Evolutionary conservation across 202 grass and related monocot species (phyloP), one percentile per base, ranked within the genome.

Genomic region (Alloteropsis angusta): DNA sequence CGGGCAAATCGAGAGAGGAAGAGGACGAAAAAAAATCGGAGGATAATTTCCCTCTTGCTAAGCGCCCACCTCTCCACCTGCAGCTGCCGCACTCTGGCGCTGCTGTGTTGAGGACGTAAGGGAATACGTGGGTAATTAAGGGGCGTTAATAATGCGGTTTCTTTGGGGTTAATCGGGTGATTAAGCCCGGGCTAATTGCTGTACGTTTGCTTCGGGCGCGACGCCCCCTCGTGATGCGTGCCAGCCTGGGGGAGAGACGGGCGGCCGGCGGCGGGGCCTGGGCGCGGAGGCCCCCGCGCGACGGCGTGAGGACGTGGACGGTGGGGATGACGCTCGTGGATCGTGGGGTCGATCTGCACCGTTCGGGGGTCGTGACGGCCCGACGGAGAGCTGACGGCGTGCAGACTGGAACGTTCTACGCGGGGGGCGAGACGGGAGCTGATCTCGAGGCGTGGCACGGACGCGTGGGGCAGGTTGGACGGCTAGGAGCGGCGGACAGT

Each of bases 151-250:
- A 34, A 22, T 46, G 16, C n/a, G 10, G 25, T 17, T 36, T 25
- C 1, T 23, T 30, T 46, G 70, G 60, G 48, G 49, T 72, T 79
- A 57, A 53, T 28, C 10, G 14, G 3, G 57, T 9, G 43, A 32
- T 71, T 47, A 60, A 72, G 50, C 13, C 13, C 6, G 45, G 17
- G 47, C 59, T 57, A 82, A 82, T 82, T 53, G 11, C 28, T 30
- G 28, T 36, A 53, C 35, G 60, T 68, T 52, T 25, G 52, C 80
- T 60, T 83, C 66, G 39, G 68, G 36, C n/a, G 32, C 62, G 75
- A 80, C 72, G 50, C 83, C 79, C 79, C 64, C 75, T 92, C 89
- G 86, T 65, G 84, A 80, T 85, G 89, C 83, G 89, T 83, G 77
- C 89, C 86, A 92, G 75, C 48, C 68, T 91, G 82, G 25, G 12